A percentile compares a stretch with the other conserved stretches of the same genome.
These are phyloP conservation scores for Chytriomyces sp. DNA, from an alignment of 192 early-diverging fungal genomes.

Conservation along the genomic window DNA sequence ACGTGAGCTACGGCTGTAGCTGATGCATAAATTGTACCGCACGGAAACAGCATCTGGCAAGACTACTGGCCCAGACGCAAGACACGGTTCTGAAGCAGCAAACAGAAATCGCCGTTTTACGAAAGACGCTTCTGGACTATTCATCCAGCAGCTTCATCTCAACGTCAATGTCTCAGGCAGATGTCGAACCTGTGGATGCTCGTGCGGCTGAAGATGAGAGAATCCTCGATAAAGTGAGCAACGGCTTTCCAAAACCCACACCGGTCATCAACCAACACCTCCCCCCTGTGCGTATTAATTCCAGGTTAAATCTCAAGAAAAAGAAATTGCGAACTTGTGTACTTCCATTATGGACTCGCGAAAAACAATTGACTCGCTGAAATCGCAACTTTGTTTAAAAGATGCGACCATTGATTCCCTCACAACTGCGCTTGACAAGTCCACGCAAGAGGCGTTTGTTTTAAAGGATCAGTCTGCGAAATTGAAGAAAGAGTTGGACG, in stretches of 20 bases:
- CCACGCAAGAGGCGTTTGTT: neutral
- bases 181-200: too few relatives aligned
- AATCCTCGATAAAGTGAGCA: too few relatives aligned
- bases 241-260: too few relatives aligned
- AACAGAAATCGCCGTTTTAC: conserved; percentile 20
- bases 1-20: too few relatives aligned
- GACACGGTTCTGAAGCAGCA: neutral
- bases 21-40: too few relatives aligned
- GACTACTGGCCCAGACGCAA: conserved; percentile 20
- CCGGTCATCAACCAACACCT: too few relatives aligned
- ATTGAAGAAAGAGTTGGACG: neutral
- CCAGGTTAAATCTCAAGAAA: too few relatives aligned
- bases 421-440: neutral
- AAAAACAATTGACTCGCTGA: neutral
- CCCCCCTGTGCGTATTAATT: too few relatives aligned
- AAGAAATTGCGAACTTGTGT: too few relatives aligned
- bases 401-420: conserved; percentile 6
- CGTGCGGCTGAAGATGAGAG: too few relatives aligned
- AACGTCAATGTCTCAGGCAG: too few relatives aligned
- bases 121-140: conserved; percentile 10
- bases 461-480: neutral
- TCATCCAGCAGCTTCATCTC: neutral
- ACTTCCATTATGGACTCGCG: too few relatives aligned
- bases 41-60: conserved; percentile 16
- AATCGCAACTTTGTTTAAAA: neutral